Conservation (phyloP, 441 rosid genomes). For the Iberis amara region DNA sequence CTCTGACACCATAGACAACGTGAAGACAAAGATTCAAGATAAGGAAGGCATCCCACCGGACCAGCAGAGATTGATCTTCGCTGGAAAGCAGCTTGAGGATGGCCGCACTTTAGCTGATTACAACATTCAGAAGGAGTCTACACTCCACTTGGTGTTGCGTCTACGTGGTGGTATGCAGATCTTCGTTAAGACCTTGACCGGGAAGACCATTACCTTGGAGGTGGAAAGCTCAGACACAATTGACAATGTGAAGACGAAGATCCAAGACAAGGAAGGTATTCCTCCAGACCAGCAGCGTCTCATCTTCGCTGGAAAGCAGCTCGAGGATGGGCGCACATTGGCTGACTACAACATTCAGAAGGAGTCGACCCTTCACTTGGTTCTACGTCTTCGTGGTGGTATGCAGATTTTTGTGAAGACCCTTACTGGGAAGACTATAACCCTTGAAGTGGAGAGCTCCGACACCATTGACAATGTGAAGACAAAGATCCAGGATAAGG, state of each 20-base stretch:
- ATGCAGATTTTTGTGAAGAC: conserved; percentile 45
- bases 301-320: conserved; percentile 56
- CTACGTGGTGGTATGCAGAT: conserved; percentile 42
- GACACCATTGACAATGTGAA: conserved; percentile 29
- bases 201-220: background rate
- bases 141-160: conserved; percentile 50
- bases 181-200: background rate
- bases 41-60: conserved; percentile 65
- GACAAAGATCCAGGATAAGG: conserved; percentile 36
- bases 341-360: conserved; percentile 60
- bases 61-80: conserved; percentile 58
- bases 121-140: conserved; percentile 53
- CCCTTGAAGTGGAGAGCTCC: background rate
- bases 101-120: conserved; percentile 57
- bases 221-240: background rate
- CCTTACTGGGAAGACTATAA: conserved; percentile 31
- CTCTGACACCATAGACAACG: conserved; percentile 61
- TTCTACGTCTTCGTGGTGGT: conserved; percentile 39
- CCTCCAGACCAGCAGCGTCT: conserved; percentile 62
- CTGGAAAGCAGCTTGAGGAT: conserved; percentile 56
- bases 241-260: background rate
- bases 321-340: conserved; percentile 50
- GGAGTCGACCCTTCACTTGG: conserved; percentile 35
- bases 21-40: conserved; percentile 58
- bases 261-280: conserved; percentile 49